These are phyloP conservation scores for Backusella tuberculispora DNA, from an alignment of 192 early-diverging fungal species.

Conservation along the genomic window DNA sequence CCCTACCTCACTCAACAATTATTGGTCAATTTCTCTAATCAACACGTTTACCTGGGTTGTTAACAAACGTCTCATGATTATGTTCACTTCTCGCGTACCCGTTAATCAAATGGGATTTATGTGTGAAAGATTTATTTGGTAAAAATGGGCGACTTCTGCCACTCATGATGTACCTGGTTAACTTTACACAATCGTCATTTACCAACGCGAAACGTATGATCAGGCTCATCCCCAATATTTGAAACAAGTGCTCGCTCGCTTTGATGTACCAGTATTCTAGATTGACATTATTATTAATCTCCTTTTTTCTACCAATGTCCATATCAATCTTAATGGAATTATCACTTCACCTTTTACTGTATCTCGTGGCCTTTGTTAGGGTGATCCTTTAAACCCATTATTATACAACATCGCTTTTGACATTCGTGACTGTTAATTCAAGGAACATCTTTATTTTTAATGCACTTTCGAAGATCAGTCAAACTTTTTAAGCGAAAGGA, in stretches of 20 bases:
- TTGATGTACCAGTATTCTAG: not conserved
- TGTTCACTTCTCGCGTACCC: not conserved
- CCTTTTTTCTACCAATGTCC: not conserved
- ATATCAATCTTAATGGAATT: not conserved
- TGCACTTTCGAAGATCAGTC: too few species aligned
- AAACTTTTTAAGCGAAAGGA: too few species aligned
- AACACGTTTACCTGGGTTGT: constrained; percentile 29
- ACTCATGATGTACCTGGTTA: not conserved
- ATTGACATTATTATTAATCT: not conserved
- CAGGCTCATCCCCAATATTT: not conserved
- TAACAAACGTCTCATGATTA: not conserved
- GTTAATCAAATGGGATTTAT: constrained; percentile 26
- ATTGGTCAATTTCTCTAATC: constrained; percentile 28
- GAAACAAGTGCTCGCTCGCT: not conserved
- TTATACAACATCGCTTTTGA: not conserved
- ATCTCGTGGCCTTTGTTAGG: not conserved
- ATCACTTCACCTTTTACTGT: not conserved
- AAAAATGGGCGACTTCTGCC: constrained; percentile 16
- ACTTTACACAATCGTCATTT: not conserved
- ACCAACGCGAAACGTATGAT: too few species aligned
- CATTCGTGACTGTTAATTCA: too few species aligned
- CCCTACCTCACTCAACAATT: not conserved
- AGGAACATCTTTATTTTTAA: too few species aligned
- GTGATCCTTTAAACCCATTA: not conserved
- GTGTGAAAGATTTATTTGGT: not conserved